Evolutionary conservation across 192 early-diverging fungal genomes (phyloP).

Genomic region (Linnemannia zychae): DNA sequence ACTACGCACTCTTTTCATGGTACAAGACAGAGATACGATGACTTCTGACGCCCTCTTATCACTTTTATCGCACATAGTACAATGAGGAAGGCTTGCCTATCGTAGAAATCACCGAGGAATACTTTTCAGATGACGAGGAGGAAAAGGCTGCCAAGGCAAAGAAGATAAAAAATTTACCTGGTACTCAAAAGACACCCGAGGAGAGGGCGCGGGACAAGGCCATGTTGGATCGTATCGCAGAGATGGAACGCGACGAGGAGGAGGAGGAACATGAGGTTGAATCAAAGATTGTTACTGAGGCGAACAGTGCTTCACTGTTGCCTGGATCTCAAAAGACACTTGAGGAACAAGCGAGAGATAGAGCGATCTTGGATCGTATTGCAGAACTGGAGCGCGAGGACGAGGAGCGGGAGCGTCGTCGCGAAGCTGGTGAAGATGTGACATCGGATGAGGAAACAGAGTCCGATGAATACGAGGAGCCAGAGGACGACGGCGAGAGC

Average conservation of each 20-base stretch:
- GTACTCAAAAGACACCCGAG: constrained; percentile 59
- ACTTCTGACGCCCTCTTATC: constrained; percentile 15
- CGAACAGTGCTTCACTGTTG: constrained; percentile 23
- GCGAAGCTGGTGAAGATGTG: constrained; percentile 60
- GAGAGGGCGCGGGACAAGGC: constrained; percentile 69
- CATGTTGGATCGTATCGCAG: constrained; percentile 67
- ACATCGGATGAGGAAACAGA: constrained; percentile 57
- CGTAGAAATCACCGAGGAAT: constrained; percentile 79
- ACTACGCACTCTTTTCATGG: not conserved
- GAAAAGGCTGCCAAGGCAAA: constrained; percentile 28
- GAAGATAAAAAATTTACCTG: constrained; percentile 46
- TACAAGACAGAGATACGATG: not conserved
- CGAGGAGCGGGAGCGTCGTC: constrained; percentile 61
- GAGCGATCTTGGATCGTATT: constrained; percentile 67
- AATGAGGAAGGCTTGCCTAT: constrained; percentile 85
- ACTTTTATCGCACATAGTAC: constrained; percentile 47
- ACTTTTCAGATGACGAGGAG: constrained; percentile 65
- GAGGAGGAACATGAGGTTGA: constrained; percentile 50
- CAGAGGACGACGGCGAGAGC: constrained; percentile 48
- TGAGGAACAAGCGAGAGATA: constrained; percentile 70
- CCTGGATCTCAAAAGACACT: constrained; percentile 58
- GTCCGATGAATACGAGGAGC: constrained; percentile 35
- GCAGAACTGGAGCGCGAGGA: constrained; percentile 79
- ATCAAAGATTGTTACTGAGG: no score
- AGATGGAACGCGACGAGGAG: constrained; percentile 75